These are phyloP conservation scores for Podospora appendiculata DNA, from an alignment of 495 filamentous ascomycete genomes.

Conservation along the genomic window DNA sequence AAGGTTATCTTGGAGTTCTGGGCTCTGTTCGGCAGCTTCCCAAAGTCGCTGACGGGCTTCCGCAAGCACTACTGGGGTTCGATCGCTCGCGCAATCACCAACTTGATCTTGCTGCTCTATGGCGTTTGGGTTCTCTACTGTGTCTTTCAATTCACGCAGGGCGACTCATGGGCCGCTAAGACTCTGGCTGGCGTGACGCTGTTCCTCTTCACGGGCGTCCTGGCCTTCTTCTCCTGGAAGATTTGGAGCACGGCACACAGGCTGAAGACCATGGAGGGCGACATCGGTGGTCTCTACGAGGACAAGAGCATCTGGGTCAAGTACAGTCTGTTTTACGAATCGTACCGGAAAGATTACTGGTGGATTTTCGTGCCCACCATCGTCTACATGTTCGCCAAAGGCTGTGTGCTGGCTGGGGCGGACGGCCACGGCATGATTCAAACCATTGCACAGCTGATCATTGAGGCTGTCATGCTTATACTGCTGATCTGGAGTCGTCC, in stretches of 20 bases:
- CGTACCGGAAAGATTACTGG: slow-evolving; percentile 88
- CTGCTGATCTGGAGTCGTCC: slow-evolving; percentile 80
- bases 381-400: slow-evolving; percentile 87
- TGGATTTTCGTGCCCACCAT: slow-evolving; percentile 92
- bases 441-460: slow-evolving; percentile 66
- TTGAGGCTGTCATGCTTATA: slow-evolving; percentile 63
- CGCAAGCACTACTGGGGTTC: slow-evolving; percentile 94
- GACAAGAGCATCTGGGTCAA: slow-evolving; percentile 88
- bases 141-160: slow-evolving; percentile 86
- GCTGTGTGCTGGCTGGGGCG: slow-evolving; percentile 76
- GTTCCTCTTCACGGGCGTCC: slow-evolving; percentile 64
- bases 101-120: slow-evolving; percentile 85
- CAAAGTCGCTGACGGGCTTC: slow-evolving; percentile 71
- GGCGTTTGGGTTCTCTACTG: slow-evolving; percentile 95
- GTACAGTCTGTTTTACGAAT: slow-evolving; percentile 96
- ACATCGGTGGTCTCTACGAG: slow-evolving; percentile 67
- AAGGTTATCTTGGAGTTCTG: slow-evolving; percentile 90
- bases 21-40: slow-evolving; percentile 84
- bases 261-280: slow-evolving; percentile 69
- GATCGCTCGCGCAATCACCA: slow-evolving; percentile 79
- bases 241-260: slow-evolving; percentile 71
- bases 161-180: slow-evolving; percentile 95
- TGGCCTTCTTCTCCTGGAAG: slow-evolving; percentile 71
- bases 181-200: slow-evolving; percentile 76
- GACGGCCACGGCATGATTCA: slow-evolving; percentile 83